A percentile compares a stretch with the other conserved stretches of the same genome.
phyloP scores from a whole-genome alignment of 129 eudicot genomes.

The Helichrysum umbraculigerum region DNA sequence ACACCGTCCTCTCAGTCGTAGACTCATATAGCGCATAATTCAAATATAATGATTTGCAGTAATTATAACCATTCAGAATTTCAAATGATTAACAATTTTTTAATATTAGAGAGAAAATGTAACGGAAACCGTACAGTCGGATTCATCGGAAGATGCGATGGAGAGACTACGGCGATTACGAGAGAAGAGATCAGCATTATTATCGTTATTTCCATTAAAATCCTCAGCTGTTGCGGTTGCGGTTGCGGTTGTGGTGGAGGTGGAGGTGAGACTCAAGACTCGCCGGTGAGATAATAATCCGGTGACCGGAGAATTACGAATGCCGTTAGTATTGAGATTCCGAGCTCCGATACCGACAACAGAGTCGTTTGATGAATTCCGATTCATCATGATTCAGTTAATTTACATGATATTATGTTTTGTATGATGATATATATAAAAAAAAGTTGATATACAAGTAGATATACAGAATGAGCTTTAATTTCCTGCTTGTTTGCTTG shows the following conservation, averaged over 20 bases:
- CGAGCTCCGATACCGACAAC: too few relatives aligned
- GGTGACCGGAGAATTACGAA: neutral
- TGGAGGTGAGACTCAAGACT: neutral
- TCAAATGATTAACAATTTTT: too few relatives aligned
- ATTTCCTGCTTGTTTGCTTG: neutral
- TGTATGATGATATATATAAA: too few relatives aligned
- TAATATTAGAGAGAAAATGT: neutral
- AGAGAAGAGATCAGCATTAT: constrained; percentile 3
- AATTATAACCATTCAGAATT: too few relatives aligned
- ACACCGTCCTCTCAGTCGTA: too few relatives aligned
- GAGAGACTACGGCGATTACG: constrained; percentile 21
- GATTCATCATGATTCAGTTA: too few relatives aligned
- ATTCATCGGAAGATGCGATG: constrained; percentile 18
- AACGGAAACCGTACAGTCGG: constrained; percentile 15
- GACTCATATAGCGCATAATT: too few relatives aligned
- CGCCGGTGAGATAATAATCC: neutral
- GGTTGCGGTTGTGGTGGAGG: neutral
- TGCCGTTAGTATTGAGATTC: too few relatives aligned
- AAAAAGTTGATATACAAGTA: too few relatives aligned
- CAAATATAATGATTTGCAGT: neutral
- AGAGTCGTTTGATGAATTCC: too few relatives aligned
- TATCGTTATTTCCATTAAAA: neutral
- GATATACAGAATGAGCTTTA: neutral
- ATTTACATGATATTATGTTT: too few relatives aligned
- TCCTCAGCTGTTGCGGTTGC: neutral